phyloP scores from a whole-genome alignment of 805 yeast genomes.

The Pichia manshurica region DNA sequence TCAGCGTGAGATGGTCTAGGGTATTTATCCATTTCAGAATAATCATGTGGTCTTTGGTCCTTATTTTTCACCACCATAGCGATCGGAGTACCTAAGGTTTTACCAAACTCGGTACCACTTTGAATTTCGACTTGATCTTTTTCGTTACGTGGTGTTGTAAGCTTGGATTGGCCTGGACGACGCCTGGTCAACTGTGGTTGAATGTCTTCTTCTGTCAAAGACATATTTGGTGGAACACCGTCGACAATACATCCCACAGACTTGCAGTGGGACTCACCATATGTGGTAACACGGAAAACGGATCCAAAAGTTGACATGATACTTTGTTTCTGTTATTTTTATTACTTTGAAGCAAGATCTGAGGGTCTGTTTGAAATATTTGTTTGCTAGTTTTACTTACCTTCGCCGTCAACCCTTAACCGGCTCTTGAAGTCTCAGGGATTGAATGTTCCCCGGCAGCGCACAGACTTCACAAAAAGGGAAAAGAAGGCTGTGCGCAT shows the following conservation, averaged over 20 bases:
- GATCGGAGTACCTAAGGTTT: constrained; percentile 90
- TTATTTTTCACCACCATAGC: constrained; percentile 90
- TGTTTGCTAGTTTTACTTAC: too few relatives aligned
- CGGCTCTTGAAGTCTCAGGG: too few relatives aligned
- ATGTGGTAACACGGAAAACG: constrained; percentile 74
- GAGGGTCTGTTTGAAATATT: neutral
- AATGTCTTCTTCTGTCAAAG: constrained; percentile 75
- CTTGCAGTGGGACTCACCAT: constrained; percentile 96
- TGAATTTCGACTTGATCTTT: constrained; percentile 90
- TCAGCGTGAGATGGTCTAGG: constrained; percentile 99
- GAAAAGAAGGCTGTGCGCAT: neutral
- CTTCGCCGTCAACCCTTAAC: too few relatives aligned
- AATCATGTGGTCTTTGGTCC: constrained; percentile 96
- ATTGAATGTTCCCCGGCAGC: too few relatives aligned
- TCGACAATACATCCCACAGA: constrained; percentile 98
- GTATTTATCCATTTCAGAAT: constrained; percentile 87
- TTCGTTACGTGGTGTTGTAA: constrained; percentile 94
- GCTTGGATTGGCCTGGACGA: constrained; percentile 93
- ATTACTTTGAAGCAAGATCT: too few relatives aligned
- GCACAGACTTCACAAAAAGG: neutral
- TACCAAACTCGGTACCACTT: constrained; percentile 88
- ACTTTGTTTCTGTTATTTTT: neutral
- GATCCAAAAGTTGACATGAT: constrained; percentile 74
- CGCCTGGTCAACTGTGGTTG: constrained; percentile 96
- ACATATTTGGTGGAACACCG: constrained; percentile 95